These are phyloP conservation scores for Solanum hybrid DNA, from an alignment of 305 asterid genomes.

Conservation along the genomic window DNA sequence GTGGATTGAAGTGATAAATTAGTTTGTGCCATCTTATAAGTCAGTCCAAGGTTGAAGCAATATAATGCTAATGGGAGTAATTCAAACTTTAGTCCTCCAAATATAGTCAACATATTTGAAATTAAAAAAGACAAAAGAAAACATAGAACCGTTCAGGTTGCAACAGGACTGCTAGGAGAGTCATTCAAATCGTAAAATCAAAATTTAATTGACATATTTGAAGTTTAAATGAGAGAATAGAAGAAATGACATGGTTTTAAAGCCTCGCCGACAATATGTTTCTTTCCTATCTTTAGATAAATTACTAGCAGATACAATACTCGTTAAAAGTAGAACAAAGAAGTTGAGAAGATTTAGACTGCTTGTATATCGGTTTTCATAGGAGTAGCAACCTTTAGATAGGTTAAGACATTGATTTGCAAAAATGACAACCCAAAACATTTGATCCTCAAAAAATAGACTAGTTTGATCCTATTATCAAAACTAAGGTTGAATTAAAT, in stretches of 20 bases:
- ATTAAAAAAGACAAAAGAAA: neutral
- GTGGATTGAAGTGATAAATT: neutral
- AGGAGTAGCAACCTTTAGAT: neutral
- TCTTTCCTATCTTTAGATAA: neutral
- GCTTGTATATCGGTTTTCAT: no score
- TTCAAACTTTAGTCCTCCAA: neutral
- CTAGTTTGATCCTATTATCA: neutral
- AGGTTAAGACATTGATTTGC: neutral
- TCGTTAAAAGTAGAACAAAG: neutral
- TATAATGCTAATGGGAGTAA: neutral
- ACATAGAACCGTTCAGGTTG: neutral
- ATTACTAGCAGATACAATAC: no score
- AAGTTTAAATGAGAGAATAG: neutral
- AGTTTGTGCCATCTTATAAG: neutral
- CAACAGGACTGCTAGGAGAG: neutral
- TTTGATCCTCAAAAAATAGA: neutral
- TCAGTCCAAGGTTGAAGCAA: neutral
- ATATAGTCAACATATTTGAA: neutral
- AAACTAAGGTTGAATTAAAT: neutral
- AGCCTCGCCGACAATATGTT: neutral
- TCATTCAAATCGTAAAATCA: neutral
- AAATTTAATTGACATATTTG: neutral
- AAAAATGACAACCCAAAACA: neutral
- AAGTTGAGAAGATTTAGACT: no score
- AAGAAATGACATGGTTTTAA: neutral